Percentiles rank a stretch among this genome's conserved stretches.
These are phyloP conservation scores for Scheffersomyces cryptocercus DNA, from an alignment of 1,139 yeast species.

Conservation along the genomic window DNA sequence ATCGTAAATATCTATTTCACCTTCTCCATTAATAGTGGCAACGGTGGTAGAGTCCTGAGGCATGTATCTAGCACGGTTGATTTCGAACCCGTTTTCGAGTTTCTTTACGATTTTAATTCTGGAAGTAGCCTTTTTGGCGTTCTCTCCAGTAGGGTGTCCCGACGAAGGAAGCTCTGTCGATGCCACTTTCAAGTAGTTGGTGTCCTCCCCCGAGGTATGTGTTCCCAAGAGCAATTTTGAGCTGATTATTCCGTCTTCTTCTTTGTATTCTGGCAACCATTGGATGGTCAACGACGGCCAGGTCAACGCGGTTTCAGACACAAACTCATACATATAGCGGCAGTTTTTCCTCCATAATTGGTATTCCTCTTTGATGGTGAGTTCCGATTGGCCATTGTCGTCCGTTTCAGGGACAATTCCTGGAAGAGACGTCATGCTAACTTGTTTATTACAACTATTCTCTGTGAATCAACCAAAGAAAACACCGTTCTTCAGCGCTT, in stretches of 20 bases:
- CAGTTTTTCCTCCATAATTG: slow-evolving; percentile 79
- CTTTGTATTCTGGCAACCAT: slow-evolving; percentile 60
- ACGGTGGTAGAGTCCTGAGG: slow-evolving; percentile 69
- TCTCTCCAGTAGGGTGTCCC: slow-evolving; percentile 19
- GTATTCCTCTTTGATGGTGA: slow-evolving; percentile 66
- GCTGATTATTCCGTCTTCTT: slow-evolving; percentile 40
- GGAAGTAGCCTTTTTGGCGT: slow-evolving; percentile 35
- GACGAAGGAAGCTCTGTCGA: slow-evolving; percentile 63
- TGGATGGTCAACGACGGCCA: slow-evolving; percentile 84
- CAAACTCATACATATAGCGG: slow-evolving; percentile 77
- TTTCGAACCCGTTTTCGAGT: slow-evolving; percentile 53
- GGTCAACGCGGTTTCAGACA: slow-evolving; percentile 71
- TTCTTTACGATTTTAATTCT: slow-evolving; percentile 66
- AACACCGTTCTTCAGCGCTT: neutral
- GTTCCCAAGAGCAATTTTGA: slow-evolving; percentile 72
- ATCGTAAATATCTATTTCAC: slow-evolving; percentile 70
- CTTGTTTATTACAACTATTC: neutral
- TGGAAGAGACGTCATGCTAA: too few relatives aligned
- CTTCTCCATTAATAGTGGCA: slow-evolving; percentile 78
- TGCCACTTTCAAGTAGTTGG: slow-evolving; percentile 77
- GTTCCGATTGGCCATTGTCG: slow-evolving; percentile 30
- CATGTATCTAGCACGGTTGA: slow-evolving; percentile 81
- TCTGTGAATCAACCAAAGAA: neutral
- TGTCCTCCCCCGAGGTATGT: slow-evolving; percentile 79
- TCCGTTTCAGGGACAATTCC: slow-evolving; percentile 7